Evolutionary conservation across 1,284 basidiomycete genomes (phyloP), one percentile per base, ranked within the genome.

Genomic region (Sanghuangporus weigelae): DNA sequence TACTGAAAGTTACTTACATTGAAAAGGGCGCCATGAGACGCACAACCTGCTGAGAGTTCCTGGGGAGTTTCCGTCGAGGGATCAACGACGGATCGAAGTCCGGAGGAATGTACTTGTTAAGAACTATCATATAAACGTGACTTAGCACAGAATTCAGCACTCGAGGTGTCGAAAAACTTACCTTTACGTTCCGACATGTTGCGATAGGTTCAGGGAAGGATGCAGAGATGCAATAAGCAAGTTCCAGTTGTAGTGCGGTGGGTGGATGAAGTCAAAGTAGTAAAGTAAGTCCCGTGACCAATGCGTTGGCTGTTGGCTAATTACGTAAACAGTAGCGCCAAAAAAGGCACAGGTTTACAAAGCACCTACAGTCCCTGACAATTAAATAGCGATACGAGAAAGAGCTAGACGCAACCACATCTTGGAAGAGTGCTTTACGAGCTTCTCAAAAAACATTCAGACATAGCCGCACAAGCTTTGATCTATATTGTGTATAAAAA

Each of bases 11-110:
- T 11, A 77, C 83, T 60, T 68, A 86, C 96, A 99, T 99, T 14
- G 93, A 96, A 76, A 97, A 99, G 0, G 96, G 96, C 6, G 97
- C 96, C 96, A 99, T 99, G 55, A 99, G 85, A 82, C 96, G 93
- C 67, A 99, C 95, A 63, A 95, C 92, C 77, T 96, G 93, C 74
- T 98, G 96, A 19, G 89, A 87, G 75, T 97, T 96, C 81, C 92
- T 95, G 62, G 90, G 89, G 65, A 85, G 83, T 73, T 91, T 94
- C 70, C 95, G 81, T 69, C 97, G 84, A 51, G 94, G 93, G 76
- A 98, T 97, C 76, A 96, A 91, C 69, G 93, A 87, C 66, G 96
- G 97, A 81, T 99, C 97, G 78, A 98, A 99, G 78, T 99, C 96
- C 75, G 92, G 92, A 56, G 91, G 91, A 70, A 93, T 92, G 77